Conservation (phyloP, 305 asterid genomes). For the Fraxinus dipetala region DNA sequence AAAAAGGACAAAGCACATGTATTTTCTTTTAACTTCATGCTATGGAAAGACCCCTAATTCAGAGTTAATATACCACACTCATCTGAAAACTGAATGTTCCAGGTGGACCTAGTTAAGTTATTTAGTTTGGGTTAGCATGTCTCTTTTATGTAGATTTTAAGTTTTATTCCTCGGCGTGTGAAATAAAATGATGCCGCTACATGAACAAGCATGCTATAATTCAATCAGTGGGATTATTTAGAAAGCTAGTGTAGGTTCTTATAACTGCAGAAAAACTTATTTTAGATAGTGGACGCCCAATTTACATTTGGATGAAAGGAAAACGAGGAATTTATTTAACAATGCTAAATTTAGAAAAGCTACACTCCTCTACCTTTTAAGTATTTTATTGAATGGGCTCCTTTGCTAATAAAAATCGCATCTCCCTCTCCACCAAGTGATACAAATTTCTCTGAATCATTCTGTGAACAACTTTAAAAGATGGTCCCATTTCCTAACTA, state of each 20-base stretch:
- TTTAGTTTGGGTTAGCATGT: neutral
- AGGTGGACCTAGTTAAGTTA: neutral
- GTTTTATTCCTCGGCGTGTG: neutral
- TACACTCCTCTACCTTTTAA: neutral
- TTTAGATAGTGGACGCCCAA: neutral
- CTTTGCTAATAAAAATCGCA: slow-evolving; percentile 13
- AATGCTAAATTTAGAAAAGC: slow-evolving; percentile 11
- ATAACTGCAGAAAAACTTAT: neutral
- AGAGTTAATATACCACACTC: neutral
- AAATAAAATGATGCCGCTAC: neutral
- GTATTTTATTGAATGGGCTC: neutral
- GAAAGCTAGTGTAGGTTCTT: neutral
- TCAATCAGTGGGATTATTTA: neutral
- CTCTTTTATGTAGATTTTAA: neutral
- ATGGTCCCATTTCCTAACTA: neutral
- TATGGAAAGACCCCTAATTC: neutral
- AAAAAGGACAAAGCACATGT: neutral
- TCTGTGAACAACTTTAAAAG: neutral
- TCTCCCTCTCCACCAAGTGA: neutral
- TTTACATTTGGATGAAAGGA: slow-evolving; percentile 9
- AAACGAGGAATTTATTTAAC: neutral
- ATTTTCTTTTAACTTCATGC: neutral
- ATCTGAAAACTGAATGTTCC: neutral
- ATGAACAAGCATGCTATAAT: neutral
- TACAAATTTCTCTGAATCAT: neutral